A percentile compares a stretch with the other conserved stretches of the same genome.
These are phyloP conservation scores for Tritrichomonas musculus DNA, from an alignment of 208 protist genomes.

Conservation along the genomic window DNA sequence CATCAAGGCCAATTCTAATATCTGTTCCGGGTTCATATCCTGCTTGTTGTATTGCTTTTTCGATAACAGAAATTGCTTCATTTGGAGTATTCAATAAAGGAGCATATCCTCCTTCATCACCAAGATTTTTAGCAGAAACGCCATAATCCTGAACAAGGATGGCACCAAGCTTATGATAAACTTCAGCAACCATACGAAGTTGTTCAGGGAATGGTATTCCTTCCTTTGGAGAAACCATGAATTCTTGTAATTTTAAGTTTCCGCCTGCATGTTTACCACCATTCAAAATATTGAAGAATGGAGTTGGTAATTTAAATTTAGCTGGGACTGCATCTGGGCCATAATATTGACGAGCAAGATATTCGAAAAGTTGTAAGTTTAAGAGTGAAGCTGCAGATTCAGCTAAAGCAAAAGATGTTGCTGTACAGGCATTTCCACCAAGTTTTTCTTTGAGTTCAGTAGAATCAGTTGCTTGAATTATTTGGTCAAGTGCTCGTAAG, in stretches of 20 bases:
- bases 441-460: neutral
- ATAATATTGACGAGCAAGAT: neutral
- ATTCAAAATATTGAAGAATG: slow-evolving; percentile 36
- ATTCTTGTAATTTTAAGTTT: slow-evolving; percentile 39
- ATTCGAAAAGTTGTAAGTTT: neutral
- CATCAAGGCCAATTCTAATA: slow-evolving; percentile 87
- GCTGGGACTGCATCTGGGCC: neutral
- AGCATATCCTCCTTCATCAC: slow-evolving; percentile 92
- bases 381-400: neutral
- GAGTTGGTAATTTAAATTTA: neutral
- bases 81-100: slow-evolving; percentile 62
- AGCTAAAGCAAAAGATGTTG: neutral
- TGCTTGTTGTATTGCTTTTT: slow-evolving; percentile 83
- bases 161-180: slow-evolving; percentile 92
- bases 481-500: neutral
- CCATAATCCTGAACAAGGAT: slow-evolving; percentile 91
- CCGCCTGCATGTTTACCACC: too few relatives aligned
- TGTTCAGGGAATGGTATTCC: slow-evolving; percentile 73
- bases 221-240: slow-evolving; percentile 89
- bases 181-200: slow-evolving; percentile 61
- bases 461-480: neutral
- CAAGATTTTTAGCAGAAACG: slow-evolving; percentile 73
- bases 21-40: slow-evolving; percentile 79
- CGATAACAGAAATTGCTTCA: slow-evolving; percentile 87
- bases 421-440: neutral